Conservation (phyloP, 225 moss, liverwort and hornwort genomes). For the Takakia lepidozioides region DNA sequence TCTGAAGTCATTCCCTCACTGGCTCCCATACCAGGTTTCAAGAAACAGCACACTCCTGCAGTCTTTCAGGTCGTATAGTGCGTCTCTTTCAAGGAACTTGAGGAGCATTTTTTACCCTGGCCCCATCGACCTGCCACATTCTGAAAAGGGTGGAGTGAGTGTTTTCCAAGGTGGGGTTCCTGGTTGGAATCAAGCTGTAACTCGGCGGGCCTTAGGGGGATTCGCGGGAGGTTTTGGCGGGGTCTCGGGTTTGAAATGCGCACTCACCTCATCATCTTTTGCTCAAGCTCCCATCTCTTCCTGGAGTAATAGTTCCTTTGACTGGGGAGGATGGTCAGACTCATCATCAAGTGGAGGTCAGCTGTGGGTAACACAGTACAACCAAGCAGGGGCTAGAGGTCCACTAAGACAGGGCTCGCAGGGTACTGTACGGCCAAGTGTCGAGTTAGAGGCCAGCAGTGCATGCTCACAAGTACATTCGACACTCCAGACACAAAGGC, state of each 20-base stretch:
- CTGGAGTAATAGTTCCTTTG: constrained; percentile 1
- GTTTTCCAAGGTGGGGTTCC: background rate
- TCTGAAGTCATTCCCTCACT: constrained; percentile 17
- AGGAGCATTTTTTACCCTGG: constrained; percentile 40
- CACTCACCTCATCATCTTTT: background rate
- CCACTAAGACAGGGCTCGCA: background rate
- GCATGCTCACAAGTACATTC: constrained; percentile 2
- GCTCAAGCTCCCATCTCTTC: constrained; percentile 1
- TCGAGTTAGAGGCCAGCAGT: background rate
- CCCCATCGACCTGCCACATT: constrained; percentile 8
- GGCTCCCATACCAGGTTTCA: constrained; percentile 22
- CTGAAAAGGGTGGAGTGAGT: background rate
- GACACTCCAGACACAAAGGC: no score
- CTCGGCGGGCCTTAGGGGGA: constrained; percentile 36
- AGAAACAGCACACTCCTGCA: constrained; percentile 3
- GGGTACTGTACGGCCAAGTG: background rate
- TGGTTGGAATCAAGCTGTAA: no score
- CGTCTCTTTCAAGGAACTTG: constrained; percentile 27
- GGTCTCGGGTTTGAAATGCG: constrained; percentile 33
- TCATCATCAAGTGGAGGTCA: constrained; percentile 3
- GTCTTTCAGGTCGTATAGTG: constrained; percentile 14
- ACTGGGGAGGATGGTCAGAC: background rate
- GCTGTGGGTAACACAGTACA: background rate
- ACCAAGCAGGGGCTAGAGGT: background rate
- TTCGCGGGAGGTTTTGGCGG: constrained; percentile 51